These are phyloP conservation scores for Blastocladiella britannica DNA, from an alignment of 192 early-diverging fungal genomes.

Conservation along the genomic window DNA sequence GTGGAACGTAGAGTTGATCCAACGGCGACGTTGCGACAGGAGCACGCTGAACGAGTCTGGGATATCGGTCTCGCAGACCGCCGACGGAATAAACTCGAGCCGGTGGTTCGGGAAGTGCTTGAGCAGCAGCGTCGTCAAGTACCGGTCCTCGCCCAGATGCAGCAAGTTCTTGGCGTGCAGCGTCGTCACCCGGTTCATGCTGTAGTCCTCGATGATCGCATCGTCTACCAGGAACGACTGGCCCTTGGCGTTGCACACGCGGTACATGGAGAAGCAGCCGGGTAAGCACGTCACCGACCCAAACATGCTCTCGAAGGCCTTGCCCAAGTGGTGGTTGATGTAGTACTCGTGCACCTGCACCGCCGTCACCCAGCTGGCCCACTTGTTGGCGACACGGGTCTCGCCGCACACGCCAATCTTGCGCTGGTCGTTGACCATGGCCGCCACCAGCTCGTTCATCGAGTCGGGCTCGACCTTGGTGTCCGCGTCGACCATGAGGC, in stretches of 20 bases:
- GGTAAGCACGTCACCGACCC: slow-evolving; percentile 94
- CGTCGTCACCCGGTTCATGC: slow-evolving; percentile 85
- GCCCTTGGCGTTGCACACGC: slow-evolving; percentile 72
- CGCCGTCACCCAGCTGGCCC: slow-evolving; percentile 5
- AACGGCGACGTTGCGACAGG: slow-evolving; percentile 92
- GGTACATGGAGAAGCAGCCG: slow-evolving; percentile 99
- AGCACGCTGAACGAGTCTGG: slow-evolving; percentile 84
- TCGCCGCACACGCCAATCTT: slow-evolving; percentile 9
- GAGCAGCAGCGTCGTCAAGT: slow-evolving; percentile 79
- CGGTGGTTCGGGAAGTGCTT: slow-evolving; percentile 97
- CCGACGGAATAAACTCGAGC: slow-evolving; percentile 80
- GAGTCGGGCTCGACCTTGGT: slow-evolving; percentile 5
- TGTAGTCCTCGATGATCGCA: slow-evolving; percentile 78
- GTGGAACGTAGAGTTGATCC: slow-evolving; percentile 99
- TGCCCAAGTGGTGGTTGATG: slow-evolving; percentile 6
- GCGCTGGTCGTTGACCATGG: slow-evolving; percentile 6
- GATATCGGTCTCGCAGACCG: slow-evolving; percentile 77
- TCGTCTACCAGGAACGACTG: slow-evolving; percentile 76
- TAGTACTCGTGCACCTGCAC: slow-evolving; percentile 9
- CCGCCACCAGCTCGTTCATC: slow-evolving; percentile 3
- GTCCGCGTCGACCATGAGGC: slow-evolving; percentile 7
- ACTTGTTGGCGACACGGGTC: slow-evolving; percentile 6
- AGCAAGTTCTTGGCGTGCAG: slow-evolving; percentile 97
- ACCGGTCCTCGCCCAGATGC: slow-evolving; percentile 95
- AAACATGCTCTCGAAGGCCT: slow-evolving; percentile 63